Evolutionary conservation across 768 basidiomycete genomes (phyloP).

Genomic region (Termitomyces sp.): DNA sequence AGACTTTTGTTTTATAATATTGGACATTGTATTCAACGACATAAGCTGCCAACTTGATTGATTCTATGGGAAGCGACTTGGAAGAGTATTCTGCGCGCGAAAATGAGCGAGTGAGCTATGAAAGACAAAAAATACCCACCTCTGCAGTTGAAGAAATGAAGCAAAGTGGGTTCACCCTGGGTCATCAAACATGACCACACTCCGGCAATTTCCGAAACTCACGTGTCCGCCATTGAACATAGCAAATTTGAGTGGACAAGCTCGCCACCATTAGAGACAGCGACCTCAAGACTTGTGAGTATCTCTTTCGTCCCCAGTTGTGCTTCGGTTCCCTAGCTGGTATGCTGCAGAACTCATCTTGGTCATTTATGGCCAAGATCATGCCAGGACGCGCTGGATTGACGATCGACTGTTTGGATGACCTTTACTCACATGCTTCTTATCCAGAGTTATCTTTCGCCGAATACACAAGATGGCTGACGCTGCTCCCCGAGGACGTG

Average conservation of each 20-base stretch:
- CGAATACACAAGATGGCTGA: slow-evolving; percentile 68
- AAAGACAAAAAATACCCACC: slow-evolving; percentile 4
- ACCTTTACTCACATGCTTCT: slow-evolving; percentile 23
- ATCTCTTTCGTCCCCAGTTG: slow-evolving; percentile 8
- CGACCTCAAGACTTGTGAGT: slow-evolving; percentile 38
- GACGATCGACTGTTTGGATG: slow-evolving; percentile 34
- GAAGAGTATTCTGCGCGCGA: slow-evolving; percentile 8
- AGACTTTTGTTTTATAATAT: slow-evolving; percentile 74
- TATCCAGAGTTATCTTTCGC: slow-evolving; percentile 14
- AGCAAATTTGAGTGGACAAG: slow-evolving; percentile 17
- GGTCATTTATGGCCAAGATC: slow-evolving; percentile 8
- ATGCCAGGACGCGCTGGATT: slow-evolving; percentile 45
- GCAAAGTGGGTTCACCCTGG: slow-evolving; percentile 11
- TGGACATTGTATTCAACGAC: slow-evolving; percentile 72
- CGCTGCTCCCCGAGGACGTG: slow-evolving; percentile 62
- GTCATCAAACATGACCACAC: slow-evolving; percentile 10
- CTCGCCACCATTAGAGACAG: slow-evolving; percentile 34
- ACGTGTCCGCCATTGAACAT: slow-evolving; percentile 8
- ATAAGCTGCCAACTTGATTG: slow-evolving; percentile 84
- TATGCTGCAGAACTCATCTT: neutral
- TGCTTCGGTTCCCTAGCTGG: slow-evolving; percentile 2
- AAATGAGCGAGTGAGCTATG: neutral
- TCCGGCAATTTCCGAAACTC: slow-evolving; percentile 13
- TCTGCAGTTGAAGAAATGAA: slow-evolving; percentile 4
- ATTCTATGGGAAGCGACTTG: slow-evolving; percentile 21